Percentiles rank a stretch among this genome's conserved stretches.
Evolutionary conservation across 257 asterid species (phyloP).

Genomic region (Craterostigma plantagineum): DNA sequence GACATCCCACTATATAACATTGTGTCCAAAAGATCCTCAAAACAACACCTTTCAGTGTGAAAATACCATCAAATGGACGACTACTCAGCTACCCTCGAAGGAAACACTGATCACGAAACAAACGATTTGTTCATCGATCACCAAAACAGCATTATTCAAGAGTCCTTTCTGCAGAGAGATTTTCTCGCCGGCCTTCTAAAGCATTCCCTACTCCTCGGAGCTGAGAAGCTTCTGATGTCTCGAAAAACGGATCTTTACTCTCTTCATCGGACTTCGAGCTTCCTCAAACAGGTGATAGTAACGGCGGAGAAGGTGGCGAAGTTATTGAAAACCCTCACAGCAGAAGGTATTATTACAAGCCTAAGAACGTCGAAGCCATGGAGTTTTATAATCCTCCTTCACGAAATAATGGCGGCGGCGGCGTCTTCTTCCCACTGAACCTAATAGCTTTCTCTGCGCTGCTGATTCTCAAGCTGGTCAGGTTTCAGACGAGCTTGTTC

Average conservation of each 20-base stretch:
- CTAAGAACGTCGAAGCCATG: slow-evolving; percentile 6
- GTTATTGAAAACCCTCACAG: no score
- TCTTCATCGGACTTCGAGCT: slow-evolving; percentile 3
- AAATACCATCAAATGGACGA: no score
- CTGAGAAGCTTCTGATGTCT: slow-evolving; percentile 30
- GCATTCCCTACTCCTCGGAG: slow-evolving; percentile 20
- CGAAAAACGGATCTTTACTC: slow-evolving; percentile 6
- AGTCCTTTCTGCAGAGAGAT: neutral
- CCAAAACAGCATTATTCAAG: no score
- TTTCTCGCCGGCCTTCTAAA: slow-evolving; percentile 12
- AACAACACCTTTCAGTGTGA: no score
- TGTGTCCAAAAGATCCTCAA: no score
- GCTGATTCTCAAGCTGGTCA: slow-evolving; percentile 16
- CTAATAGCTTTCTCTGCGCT: slow-evolving; percentile 12
- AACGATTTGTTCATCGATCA: no score
- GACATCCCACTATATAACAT: no score
- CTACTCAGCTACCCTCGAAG: no score
- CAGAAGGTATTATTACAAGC: slow-evolving; percentile 4
- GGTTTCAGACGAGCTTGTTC: slow-evolving; percentile 22
- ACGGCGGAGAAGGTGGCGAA: neutral
- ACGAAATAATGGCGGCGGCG: neutral
- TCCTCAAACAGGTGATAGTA: slow-evolving; percentile 1
- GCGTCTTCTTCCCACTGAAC: slow-evolving; percentile 6
- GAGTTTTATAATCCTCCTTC: neutral
- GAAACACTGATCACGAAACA: no score